Percentiles rank a stretch among this genome's conserved stretches.
phyloP scores from a whole-genome alignment of 148 eudicot genomes.

The Silene latifolia region DNA sequence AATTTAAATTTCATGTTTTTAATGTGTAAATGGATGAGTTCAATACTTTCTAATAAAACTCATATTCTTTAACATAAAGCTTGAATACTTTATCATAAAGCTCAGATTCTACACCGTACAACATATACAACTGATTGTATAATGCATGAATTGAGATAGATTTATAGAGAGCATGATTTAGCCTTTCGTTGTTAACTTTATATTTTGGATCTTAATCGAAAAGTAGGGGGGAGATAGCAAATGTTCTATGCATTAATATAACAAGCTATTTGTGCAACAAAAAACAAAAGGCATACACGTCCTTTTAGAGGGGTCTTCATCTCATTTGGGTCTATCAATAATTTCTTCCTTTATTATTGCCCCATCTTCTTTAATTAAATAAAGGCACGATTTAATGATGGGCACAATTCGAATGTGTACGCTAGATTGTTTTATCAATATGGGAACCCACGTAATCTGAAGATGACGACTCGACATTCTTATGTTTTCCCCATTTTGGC shows the following conservation, averaged over 20 bases:
- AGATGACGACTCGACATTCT: constrained; percentile 21
- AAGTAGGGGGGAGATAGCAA: constrained; percentile 20
- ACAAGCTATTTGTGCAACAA: constrained; percentile 25
- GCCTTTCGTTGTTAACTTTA: constrained; percentile 12
- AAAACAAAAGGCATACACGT: constrained; percentile 30
- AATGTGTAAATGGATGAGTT: no score
- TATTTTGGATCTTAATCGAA: constrained; percentile 10
- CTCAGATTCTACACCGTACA: no score
- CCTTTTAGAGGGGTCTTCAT: constrained; percentile 30
- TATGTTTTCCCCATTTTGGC: neutral
- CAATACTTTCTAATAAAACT: no score
- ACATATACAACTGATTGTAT: no score
- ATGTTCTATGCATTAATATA: constrained; percentile 11
- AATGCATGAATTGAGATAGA: no score
- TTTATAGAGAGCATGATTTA: neutral
- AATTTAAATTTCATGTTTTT: no score
- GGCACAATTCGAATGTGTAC: constrained; percentile 17
- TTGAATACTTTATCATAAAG: no score
- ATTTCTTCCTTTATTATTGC: constrained; percentile 15
- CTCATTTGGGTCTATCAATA: constrained; percentile 30
- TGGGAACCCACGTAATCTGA: constrained; percentile 25
- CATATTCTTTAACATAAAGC: no score
- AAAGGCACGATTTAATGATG: constrained; percentile 20
- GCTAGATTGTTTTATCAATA: constrained; percentile 12
- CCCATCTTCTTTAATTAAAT: constrained; percentile 17